Evolutionary conservation across 371 early-diverging fungal species (phyloP).

Genomic region (Mortierella sp.): DNA sequence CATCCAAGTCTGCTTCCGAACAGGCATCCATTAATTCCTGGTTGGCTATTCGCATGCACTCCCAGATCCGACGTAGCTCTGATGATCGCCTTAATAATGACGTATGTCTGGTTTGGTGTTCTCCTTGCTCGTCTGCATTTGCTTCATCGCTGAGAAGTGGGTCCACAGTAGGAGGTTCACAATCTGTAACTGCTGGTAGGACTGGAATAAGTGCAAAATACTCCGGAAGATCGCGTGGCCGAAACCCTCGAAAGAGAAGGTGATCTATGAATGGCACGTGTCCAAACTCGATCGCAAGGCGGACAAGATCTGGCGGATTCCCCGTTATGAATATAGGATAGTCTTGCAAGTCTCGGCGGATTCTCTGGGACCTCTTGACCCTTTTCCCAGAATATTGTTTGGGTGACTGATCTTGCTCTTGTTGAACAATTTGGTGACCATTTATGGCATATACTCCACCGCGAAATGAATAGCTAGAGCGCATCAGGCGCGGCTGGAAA

Average conservation of each 20-base stretch:
- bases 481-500: slow-evolving; percentile 52
- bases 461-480: slow-evolving; percentile 53
- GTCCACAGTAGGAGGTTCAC: neutral
- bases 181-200: slow-evolving; percentile 5
- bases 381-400: neutral
- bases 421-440: neutral
- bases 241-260: slow-evolving; percentile 43
- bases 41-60: slow-evolving; percentile 35
- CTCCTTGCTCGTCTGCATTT: neutral
- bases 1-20: slow-evolving; percentile 34
- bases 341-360: slow-evolving; percentile 46
- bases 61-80: slow-evolving; percentile 47
- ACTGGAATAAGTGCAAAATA: slow-evolving; percentile 34
- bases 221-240: slow-evolving; percentile 51
- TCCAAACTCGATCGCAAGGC: slow-evolving; percentile 54
- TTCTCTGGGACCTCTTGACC: slow-evolving; percentile 17
- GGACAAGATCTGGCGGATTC: slow-evolving; percentile 51
- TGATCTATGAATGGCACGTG: slow-evolving; percentile 52
- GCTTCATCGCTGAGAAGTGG: neutral
- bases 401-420: neutral
- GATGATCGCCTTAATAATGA: slow-evolving; percentile 18
- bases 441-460: neutral
- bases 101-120: neutral
- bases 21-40: slow-evolving; percentile 54
- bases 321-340: slow-evolving; percentile 54